Evolutionary conservation across 495 filamentous ascomycete species (phyloP).

Genomic region (Podospora didyma): DNA sequence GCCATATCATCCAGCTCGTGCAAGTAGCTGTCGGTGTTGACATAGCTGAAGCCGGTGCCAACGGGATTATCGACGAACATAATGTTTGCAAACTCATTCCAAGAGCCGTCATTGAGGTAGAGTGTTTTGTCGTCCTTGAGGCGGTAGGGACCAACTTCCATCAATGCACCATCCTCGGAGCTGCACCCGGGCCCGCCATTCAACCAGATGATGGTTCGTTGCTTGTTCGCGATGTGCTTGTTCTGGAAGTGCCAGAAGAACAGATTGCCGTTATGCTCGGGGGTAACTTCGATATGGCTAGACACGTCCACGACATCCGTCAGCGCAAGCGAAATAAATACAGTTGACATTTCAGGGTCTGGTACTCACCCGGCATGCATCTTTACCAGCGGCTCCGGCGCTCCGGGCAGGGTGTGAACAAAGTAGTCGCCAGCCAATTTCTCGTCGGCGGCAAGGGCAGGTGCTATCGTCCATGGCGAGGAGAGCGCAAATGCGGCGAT

Average conservation of each 20-base stretch:
- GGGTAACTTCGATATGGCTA: conserved; percentile 87
- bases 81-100: conserved; percentile 96
- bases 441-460: conserved; percentile 33
- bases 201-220: conserved; percentile 93
- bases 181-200: conserved; percentile 97
- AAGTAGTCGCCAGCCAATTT: conserved; percentile 79
- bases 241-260: conserved; percentile 99
- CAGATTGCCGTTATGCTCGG: conserved; percentile 79
- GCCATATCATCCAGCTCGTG: conserved; percentile 87
- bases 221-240: conserved; percentile 85
- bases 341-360: not conserved
- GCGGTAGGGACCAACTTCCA: conserved; percentile 95
- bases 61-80: conserved; percentile 97
- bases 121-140: conserved; percentile 70
- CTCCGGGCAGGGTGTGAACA: conserved; percentile 76
- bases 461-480: conserved; percentile 20
- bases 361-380: conserved; percentile 91
- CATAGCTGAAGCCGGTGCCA: conserved; percentile 94
- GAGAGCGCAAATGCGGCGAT: conserved; percentile 30
- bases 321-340: conserved; percentile 11
- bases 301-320: not conserved
- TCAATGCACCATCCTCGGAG: conserved; percentile 93
- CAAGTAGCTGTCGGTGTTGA: conserved; percentile 78
- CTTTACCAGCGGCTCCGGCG: conserved; percentile 78
- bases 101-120: conserved; percentile 81